Base-by-base conservation (phyloP, 768 basidiomycete genomes). In the Lactarius sp. region DNA sequence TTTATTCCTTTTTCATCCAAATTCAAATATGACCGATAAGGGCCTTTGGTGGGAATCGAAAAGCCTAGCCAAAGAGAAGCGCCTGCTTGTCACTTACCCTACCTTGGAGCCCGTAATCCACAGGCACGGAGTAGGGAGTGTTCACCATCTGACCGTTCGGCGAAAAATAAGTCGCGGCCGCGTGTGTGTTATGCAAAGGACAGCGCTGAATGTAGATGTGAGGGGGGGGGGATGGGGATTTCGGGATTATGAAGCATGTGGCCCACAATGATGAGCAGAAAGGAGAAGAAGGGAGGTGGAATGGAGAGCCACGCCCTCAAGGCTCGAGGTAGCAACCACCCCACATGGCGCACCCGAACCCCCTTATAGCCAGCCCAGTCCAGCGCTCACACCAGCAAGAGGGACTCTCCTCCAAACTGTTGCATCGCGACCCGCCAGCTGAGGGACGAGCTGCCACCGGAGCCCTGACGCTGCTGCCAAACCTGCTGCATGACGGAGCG, bases 391-490 rank as follows among this genome's bases (percentile, higher is more conserved):
- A 92, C 85, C 51, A 92, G 81, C 57, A 88, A 77, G 70, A 88
- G 79, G 56, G 81, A 73, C 22, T 73, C 73, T 54, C 61, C 64
- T 42, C 71, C 73, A 46, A 62, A 59, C 16, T 59, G 47, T 33
- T 74, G 77, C 74, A 90, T 79, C 16, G 78, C 75, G 60, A 78
- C 74, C 41, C 87, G 79, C 89, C 90, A 92, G 64, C 78, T 77
- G 51, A 91, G 83, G 12, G 79, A 74, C 27, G 51, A 14, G 44
- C 27, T 27, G 27, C 68, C 72, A 7, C 60, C 68, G 18, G 58
- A 13, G 13, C 39, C 14, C 2, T 20, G 54, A 42, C 80, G 76
- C 34, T 75, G 69, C 1, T 62, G 57, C 90, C 90, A 91, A 55
- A 92, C 80, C 42, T 73, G 65, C 55, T 78, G 73, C 71, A 93